phyloP scores from a whole-genome alignment of 2,329 filamentous ascomycete species.

The Daldinia sp. region DNA sequence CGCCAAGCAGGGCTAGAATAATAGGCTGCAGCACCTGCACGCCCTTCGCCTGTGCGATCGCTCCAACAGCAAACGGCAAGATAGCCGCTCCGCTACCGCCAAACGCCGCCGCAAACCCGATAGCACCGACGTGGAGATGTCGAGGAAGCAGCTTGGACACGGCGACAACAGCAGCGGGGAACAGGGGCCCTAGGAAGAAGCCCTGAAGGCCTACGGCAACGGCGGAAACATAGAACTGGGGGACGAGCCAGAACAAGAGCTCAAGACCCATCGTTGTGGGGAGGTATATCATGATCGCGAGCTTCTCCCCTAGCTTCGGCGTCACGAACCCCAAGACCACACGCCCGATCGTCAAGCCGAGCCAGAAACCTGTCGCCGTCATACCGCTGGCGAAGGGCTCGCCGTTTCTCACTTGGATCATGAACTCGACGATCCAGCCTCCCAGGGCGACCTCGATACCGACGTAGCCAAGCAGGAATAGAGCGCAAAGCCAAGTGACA shows the following conservation, averaged over 20 bases:
- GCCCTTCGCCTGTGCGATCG: constrained; percentile 69
- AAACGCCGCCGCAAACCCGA: constrained; percentile 82
- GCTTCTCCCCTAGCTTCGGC: constrained; percentile 76
- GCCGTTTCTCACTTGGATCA: constrained; percentile 79
- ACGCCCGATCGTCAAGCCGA: constrained; percentile 79
- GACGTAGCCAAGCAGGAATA: constrained; percentile 82
- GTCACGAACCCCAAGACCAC: constrained; percentile 80
- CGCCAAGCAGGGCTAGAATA: constrained; percentile 62
- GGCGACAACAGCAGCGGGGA: constrained; percentile 77
- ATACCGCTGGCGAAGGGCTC: constrained; percentile 77
- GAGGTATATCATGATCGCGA: constrained; percentile 73
- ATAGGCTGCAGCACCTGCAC: constrained; percentile 69
- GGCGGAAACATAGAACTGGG: constrained; percentile 79
- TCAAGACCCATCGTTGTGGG: constrained; percentile 72
- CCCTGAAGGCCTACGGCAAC: constrained; percentile 78
- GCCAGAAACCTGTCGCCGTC: constrained; percentile 84
- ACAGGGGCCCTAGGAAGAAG: constrained; percentile 84
- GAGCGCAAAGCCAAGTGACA: constrained; percentile 76
- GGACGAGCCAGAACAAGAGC: constrained; percentile 84
- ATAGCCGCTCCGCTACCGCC: constrained; percentile 78
- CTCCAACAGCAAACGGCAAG: constrained; percentile 75
- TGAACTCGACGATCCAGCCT: constrained; percentile 88
- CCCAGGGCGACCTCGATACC: constrained; percentile 81
- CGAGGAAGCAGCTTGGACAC: constrained; percentile 77
- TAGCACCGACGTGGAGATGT: constrained; percentile 79